Evolutionary conservation across 2,329 filamentous ascomycete species (phyloP), one percentile per base, ranked within the genome.

Genomic region (Teratosphaeria destructans): DNA sequence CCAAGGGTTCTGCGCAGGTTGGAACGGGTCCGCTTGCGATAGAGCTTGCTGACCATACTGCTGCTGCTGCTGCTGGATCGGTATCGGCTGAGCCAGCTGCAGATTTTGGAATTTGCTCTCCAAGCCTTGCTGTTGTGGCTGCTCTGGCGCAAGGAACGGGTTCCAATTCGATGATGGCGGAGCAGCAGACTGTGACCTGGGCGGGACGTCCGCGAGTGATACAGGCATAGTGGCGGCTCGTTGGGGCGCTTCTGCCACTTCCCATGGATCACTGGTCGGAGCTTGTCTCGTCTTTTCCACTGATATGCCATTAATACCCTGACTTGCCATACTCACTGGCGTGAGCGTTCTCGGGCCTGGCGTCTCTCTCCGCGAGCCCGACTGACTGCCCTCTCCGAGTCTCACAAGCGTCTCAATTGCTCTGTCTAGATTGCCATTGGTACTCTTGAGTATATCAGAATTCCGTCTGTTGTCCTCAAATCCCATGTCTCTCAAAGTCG

Each of bases 401-500:
- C 90, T 83, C 59, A 94, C 84, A 68, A 99, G 75, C 19, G 90
- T 84, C 73, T 97, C 93, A 53, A 97, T 85, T 0, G 93, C 85
- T 72, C 85, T 87, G 66, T 96, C 90, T 60, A 99, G 71, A 69
- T 94, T 92, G 3, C 93, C 92, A 68, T 88, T 86, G 34, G 95
- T 81, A 3, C 88, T 88, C 71, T 91, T 92, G 19, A 99, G 77
- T 29, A 96, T 85, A 57, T 87, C 85, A 4, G 84, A 80, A 69
- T 96, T 97, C 61, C 88, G 84, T 66, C 87, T 89, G 52, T 87
- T 85, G 70, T 99, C 91, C 3, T 78, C 79, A 68, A 99, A 99
- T 0, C 94, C 94, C 91, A 97, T 95, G 59, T 96, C 91, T 59
- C 85, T 83, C 60, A 99, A 76, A 57, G 84, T 85, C 3, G 80